Conservation (phyloP, 306 rosid species). For the Malus fusca region DNA sequence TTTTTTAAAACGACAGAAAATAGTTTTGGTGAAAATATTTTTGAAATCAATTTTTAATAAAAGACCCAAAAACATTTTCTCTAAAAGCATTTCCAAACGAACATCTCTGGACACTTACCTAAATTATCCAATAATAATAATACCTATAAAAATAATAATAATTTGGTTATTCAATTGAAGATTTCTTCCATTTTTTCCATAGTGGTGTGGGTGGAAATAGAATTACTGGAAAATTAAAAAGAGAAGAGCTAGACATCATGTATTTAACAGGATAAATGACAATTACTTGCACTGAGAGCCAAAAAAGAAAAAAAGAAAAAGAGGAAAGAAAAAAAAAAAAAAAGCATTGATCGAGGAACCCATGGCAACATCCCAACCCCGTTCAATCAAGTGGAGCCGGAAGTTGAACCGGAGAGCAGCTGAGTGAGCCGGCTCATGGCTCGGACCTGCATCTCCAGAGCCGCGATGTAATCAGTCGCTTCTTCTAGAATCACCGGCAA, state of each 20-base stretch:
- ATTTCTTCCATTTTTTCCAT: background rate
- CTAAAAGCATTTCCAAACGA: no score
- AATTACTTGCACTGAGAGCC: slow-evolving; percentile 17
- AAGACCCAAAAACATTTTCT: no score
- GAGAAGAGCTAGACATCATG: slow-evolving; percentile 12
- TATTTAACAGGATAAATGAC: slow-evolving; percentile 33
- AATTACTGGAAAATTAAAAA: slow-evolving; percentile 12
- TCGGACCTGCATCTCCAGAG: slow-evolving; percentile 92
- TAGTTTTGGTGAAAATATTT: no score
- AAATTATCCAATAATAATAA: background rate
- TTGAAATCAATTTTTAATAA: no score
- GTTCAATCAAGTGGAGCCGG: slow-evolving; percentile 31
- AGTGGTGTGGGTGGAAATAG: slow-evolving; percentile 7
- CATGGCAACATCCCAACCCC: slow-evolving; percentile 21
- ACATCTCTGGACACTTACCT: background rate
- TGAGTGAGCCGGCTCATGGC: slow-evolving; percentile 77
- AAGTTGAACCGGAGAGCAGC: slow-evolving; percentile 33
- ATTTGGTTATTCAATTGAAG: background rate
- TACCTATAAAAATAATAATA: no score
- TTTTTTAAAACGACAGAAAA: no score
- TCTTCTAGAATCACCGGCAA: slow-evolving; percentile 83
- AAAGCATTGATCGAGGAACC: background rate
- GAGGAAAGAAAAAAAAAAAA: background rate
- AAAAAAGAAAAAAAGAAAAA: background rate
- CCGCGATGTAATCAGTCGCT: slow-evolving; percentile 76